Evolutionary conservation across 192 early-diverging fungal species (phyloP).

Genomic region (Coemansia sp.): DNA sequence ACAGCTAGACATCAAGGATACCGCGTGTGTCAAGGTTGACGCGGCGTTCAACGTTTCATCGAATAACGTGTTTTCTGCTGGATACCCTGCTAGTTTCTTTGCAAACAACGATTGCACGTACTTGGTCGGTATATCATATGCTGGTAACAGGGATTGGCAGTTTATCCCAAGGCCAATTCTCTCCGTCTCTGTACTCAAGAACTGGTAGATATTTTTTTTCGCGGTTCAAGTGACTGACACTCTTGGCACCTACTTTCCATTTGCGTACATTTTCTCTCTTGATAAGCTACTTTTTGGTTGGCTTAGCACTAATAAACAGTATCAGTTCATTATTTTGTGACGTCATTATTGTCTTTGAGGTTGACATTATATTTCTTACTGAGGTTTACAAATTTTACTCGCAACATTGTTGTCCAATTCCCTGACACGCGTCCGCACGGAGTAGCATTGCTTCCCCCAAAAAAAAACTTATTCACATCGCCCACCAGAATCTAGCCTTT

Average conservation of each 20-base stretch:
- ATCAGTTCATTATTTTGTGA: not conserved
- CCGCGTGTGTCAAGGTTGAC: conserved; percentile 3
- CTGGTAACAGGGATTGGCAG: not conserved
- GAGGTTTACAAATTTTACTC: too few species aligned
- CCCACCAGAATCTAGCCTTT: too few species aligned
- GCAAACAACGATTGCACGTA: conserved; percentile 10
- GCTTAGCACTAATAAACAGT: not conserved
- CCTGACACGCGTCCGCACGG: too few species aligned
- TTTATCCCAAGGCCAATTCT: conserved; percentile 4
- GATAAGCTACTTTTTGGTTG: not conserved
- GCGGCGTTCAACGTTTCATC: not conserved
- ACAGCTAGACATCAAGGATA: not conserved
- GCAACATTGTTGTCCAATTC: too few species aligned
- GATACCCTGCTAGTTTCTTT: conserved; percentile 4
- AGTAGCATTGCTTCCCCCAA: too few species aligned
- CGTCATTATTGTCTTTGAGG: too few species aligned
- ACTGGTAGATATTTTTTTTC: not conserved
- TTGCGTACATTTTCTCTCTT: too few species aligned
- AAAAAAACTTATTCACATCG: too few species aligned
- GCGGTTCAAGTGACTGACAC: not conserved
- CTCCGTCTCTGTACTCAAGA: conserved; percentile 1
- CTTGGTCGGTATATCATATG: not conserved
- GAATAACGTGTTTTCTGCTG: not conserved
- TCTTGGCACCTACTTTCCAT: not conserved
- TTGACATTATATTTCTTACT: too few species aligned